Evolutionary conservation across 108 stramenopile genomes (phyloP).

Genomic region (Discostella stelligeroides): DNA sequence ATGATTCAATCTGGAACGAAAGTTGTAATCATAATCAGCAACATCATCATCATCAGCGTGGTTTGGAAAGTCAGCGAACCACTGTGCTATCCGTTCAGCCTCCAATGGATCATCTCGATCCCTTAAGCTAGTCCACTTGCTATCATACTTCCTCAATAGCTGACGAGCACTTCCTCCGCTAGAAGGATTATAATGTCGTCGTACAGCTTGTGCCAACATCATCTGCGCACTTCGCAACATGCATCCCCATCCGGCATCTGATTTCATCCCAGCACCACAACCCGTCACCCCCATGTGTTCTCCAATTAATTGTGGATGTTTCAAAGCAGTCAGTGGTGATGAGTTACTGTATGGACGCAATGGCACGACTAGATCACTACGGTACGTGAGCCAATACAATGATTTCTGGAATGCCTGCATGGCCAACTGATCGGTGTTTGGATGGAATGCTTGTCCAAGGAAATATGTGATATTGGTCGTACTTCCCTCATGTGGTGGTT

Average conservation of each 20-base stretch:
- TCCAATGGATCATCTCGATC: conserved; percentile 17
- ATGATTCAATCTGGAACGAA: not conserved
- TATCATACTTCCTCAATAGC: not conserved
- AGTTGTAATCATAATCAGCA: conserved; percentile 3
- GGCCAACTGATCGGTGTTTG: conserved; percentile 3
- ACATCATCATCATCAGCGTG: conserved; percentile 2
- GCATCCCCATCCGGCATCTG: conserved; percentile 98
- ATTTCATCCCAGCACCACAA: conserved; percentile 51
- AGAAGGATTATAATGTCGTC: conserved; percentile 65
- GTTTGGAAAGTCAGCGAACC: conserved; percentile 86
- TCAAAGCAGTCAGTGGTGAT: not conserved
- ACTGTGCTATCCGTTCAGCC: conserved; percentile 50
- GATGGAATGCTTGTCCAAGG: conserved; percentile 9
- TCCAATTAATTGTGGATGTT: not conserved
- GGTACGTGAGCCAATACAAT: conserved; percentile 81
- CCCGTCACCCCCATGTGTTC: conserved; percentile 2
- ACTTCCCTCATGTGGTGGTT: not conserved
- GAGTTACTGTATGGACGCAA: conserved; percentile 10
- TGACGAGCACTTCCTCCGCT: not conserved
- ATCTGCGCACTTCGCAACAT: conserved; percentile 98
- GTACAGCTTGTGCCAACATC: conserved; percentile 86
- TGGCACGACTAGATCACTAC: conserved; percentile 51
- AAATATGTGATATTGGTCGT: not conserved
- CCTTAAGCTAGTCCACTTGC: not conserved
- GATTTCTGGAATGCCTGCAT: conserved; percentile 37